Base-by-base conservation (phyloP, 352 stramenopile genomes). In the Globisporangium abappressorium region DNA sequence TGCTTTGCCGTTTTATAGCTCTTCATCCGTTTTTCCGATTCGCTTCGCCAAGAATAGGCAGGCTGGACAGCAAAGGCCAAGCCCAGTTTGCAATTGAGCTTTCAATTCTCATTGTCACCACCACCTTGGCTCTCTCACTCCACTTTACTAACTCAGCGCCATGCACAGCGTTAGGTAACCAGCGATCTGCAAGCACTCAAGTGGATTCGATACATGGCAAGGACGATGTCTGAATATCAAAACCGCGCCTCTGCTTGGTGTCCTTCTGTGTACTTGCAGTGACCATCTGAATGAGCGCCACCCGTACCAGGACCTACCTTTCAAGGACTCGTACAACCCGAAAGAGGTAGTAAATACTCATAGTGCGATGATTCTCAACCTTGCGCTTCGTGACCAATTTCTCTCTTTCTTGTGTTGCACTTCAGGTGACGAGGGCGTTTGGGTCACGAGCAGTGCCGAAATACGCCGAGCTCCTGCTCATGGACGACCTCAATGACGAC, bases 141-240 rank as follows among this genome's bases (percentile, higher is more conserved):
- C 30, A 46, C 2, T 60, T 43, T 7, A 6, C 6, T 47, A 20
- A 1, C 41, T 15, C 43, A 6, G 5, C 28, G 70, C 24, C 33
- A 90, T 91, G 83, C 83, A 91, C 57, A 78, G 76, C 66, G 79
- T 89, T 54, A 91, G 79, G 79, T 84, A 65, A 2, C 20, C 38
- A 9, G 18, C 1, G 28, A 33, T 33, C 28, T 33, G 28, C 28
- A 33, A 33, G 28, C 28, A 43, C 9, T 43, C 12, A 41, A 41
- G 36, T 5, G 38, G 1, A 6, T 15, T 30, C 58, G 11, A 12
- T 22, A 11, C 20, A 24, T 54, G 5, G 5, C 34, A 22, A 14
- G 9, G 8, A 14, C 22, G 6, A 43, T 47, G 14, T 33, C 64
- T 57, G 20, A 36, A 14, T 22, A 57, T 34, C 26, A 28, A 9